Conservation (phyloP, 257 asterid genomes). For the Solanum lignicaule region DNA sequence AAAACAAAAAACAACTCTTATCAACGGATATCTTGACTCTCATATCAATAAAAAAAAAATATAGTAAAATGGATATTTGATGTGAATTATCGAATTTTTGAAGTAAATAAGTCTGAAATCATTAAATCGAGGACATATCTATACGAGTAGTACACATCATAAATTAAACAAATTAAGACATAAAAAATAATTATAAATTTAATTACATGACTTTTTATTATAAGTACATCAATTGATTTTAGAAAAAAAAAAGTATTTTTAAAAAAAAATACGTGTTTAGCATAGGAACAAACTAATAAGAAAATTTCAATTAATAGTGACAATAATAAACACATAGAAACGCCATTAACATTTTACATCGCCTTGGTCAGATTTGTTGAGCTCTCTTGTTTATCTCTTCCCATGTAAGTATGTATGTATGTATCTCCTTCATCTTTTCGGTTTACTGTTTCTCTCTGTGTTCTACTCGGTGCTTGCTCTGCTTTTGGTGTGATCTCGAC, state of each 20-base stretch:
- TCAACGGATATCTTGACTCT: background rate
- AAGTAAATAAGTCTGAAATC: accelerated
- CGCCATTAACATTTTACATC: background rate
- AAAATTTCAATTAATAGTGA: background rate
- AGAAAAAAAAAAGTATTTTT: background rate
- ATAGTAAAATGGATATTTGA: no score
- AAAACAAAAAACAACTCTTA: background rate
- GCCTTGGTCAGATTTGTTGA: background rate
- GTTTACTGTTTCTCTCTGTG: background rate
- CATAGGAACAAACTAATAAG: background rate
- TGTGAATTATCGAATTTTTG: accelerated
- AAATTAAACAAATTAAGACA: background rate
- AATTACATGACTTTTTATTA: no score
- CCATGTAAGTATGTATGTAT: background rate
- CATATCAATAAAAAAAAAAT: no score
- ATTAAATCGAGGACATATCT: accelerated
- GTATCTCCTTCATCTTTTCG: background rate
- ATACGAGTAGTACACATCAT: background rate
- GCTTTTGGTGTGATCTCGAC: background rate
- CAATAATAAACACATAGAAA: background rate
- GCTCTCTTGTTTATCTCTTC: background rate
- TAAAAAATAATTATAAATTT: no score
- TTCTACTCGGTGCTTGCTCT: background rate
- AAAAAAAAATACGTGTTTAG: background rate
- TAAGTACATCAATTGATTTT: background rate